Conservation (phyloP, 2,329 filamentous ascomycete genomes). For the Trichothecium roseum region DNA sequence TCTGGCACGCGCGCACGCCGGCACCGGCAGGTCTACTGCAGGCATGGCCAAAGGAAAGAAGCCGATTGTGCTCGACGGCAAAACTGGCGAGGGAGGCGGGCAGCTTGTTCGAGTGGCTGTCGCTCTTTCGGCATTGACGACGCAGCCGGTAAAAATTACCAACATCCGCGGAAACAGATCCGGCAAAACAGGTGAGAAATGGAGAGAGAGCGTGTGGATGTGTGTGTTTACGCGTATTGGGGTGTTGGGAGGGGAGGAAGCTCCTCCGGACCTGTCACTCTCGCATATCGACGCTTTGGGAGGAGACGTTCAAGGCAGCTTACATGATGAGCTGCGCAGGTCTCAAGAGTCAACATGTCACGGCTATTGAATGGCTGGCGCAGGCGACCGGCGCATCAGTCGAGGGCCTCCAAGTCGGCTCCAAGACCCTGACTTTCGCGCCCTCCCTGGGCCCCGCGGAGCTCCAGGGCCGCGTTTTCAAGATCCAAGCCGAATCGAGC, state of each 20-base stretch:
- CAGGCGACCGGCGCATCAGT: conserved; percentile 39
- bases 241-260: too few species aligned
- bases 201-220: conserved; percentile 19
- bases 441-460: conserved; percentile 28
- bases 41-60: too few species aligned
- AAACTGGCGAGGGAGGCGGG: conserved; percentile 50
- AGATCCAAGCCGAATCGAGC: conserved; percentile 35
- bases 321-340: too few species aligned
- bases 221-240: too few species aligned
- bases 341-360: conserved; percentile 50
- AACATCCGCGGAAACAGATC: conserved; percentile 45
- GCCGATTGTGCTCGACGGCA: conserved; percentile 41
- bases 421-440: conserved; percentile 35
- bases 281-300: too few species aligned
- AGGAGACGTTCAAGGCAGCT: too few species aligned
- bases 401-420: conserved; percentile 39
- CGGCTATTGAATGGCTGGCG: conserved; percentile 43
- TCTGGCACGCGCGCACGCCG: too few species aligned
- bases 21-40: too few species aligned
- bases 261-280: too few species aligned
- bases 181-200: too few species aligned
- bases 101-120: conserved; percentile 49
- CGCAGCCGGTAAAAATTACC: conserved; percentile 39
- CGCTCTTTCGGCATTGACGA: conserved; percentile 43
- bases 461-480: conserved; percentile 31